Evolutionary conservation across 75 land plant genomes (phyloP), one percentile per base, ranked within the genome.

Genomic region (Larix kaempferi): DNA sequence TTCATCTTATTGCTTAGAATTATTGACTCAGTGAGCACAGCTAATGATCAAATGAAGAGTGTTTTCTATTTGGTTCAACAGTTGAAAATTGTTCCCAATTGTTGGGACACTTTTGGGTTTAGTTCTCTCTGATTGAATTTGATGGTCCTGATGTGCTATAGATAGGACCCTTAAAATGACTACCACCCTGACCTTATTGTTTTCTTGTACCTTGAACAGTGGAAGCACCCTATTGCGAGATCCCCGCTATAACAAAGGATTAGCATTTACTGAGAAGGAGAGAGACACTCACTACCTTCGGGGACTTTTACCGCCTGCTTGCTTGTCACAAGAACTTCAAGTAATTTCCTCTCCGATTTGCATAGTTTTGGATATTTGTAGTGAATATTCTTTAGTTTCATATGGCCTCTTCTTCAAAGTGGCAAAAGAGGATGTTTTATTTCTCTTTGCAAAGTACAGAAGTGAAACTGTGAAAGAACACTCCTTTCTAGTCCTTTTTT

Each of bases 171-270:
- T 17, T 29, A 26, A 65, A 65, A 4, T 8, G 16, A 35, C n/a
- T 10, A 49, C 10, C 54, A 6, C n/a, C 17, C 19, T 65, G 7
- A 35, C 19, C 69, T 35, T 35, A 6, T 65, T 15, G 69, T 6
- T 65, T 33, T 2, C 7, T 65, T 35, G 25, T 65, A 35, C 41
- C 6, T 33, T 15, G 69, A 33, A 49, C 78, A 95, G 98, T 87
- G 99, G 99, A 2, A 82, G 84, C 83, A 75, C 91, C 26, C 76
- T 96, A 75, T 73, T 96, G 91, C 82, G 98, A 55, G 91, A 96
- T 86, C 99, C 99, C 19, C 83, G 78, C 55, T 86, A 89, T 83
- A 96, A 96, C 77, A 96, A 96, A 80, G 98, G 99, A 49, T 90
- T 94, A 80, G 93, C 92, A 10, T 94, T 96, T 80, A 82, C 86